Evolutionary conservation across 2,329 filamentous ascomycete species (phyloP), one percentile per base, ranked within the genome.

Genomic region (Nemania sp.): DNA sequence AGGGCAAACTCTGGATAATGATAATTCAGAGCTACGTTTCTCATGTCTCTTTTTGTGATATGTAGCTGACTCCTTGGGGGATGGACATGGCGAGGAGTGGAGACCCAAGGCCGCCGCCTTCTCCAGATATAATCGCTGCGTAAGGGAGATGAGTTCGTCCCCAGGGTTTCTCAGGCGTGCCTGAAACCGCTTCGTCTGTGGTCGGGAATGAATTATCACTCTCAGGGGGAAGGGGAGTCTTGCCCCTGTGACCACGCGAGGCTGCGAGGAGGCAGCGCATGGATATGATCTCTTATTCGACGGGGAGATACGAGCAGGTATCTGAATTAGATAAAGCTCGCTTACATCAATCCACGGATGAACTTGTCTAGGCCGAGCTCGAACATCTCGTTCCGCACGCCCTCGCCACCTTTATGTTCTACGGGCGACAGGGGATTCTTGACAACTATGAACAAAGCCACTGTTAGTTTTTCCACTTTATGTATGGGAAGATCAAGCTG

Each of bases 361-460:
- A 95, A 95, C 65, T 91, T 87, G 68, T 95, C 90, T 58, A 96
- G 74, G 0, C 86, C 87, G 64, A 90, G 77, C 74, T 90, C 87
- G 67, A 90, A 90, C 65, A 90, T 78, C 74, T 90, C 87, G 70
- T 90, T 90, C 68, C 82, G 84, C 61, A 90, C 87, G n/a, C 88
- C 87, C 25, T 83, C 84, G 57, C 88, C 87, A 40, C 84, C 84
- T 68, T 85, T 85, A 75, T 90, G 87, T 73, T 90, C 87, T 50
- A 88, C 85, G 2, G 87, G 87, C 3, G 87, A 81, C 39, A 90
- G 75, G 1, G 87, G 87, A 67, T 90, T 90, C 76, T 90, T 90
- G 67, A 90, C 86, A 43, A 90, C 87, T 89, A 55, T 45, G 54
- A 12, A 2, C 15, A 5, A 12, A 20, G 18, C 1, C 18, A 57